A percentile compares a stretch with the other conserved stretches of the same genome.
These are phyloP conservation scores for Fusarium tupiense DNA, from an alignment of 2,329 filamentous ascomycete species.

Conservation along the genomic window DNA sequence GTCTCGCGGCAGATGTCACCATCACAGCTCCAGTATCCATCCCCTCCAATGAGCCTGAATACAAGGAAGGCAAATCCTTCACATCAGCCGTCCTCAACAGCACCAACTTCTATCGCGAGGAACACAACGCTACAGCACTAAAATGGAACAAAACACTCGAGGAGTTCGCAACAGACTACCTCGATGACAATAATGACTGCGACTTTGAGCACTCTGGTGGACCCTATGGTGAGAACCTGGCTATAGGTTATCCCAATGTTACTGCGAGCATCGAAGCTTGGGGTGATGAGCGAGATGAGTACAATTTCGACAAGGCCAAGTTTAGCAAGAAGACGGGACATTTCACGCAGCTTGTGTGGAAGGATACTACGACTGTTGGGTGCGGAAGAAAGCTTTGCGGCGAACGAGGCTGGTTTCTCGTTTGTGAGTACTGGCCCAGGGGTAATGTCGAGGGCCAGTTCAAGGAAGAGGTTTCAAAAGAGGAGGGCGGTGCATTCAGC, in stretches of 20 bases:
- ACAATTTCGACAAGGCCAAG: slow-evolving; percentile 66
- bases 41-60: slow-evolving; percentile 50
- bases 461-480: slow-evolving; percentile 48
- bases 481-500: slow-evolving; percentile 25
- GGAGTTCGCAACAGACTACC: slow-evolving; percentile 62
- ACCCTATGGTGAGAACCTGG: slow-evolving; percentile 79
- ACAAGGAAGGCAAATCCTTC: slow-evolving; percentile 50
- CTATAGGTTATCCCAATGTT: slow-evolving; percentile 70
- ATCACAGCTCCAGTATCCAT: slow-evolving; percentile 48
- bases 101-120: slow-evolving; percentile 71
- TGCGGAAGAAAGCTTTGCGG: slow-evolving; percentile 59
- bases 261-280: slow-evolving; percentile 70
- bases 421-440: slow-evolving; percentile 75
- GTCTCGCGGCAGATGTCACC: slow-evolving; percentile 44
- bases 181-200: slow-evolving; percentile 52
- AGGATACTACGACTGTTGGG: slow-evolving; percentile 67
- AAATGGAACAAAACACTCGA: slow-evolving; percentile 74
- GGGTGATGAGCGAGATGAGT: slow-evolving; percentile 64
- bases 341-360: slow-evolving; percentile 80
- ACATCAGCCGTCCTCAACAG: slow-evolving; percentile 67
- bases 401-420: slow-evolving; percentile 69
- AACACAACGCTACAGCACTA: slow-evolving; percentile 69
- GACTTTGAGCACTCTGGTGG: slow-evolving; percentile 67
- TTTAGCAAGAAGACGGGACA: slow-evolving; percentile 72
- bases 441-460: slow-evolving; percentile 70